These are phyloP conservation scores for Parasitella parasitica DNA, from an alignment of 371 early-diverging fungal species.

Conservation along the genomic window DNA sequence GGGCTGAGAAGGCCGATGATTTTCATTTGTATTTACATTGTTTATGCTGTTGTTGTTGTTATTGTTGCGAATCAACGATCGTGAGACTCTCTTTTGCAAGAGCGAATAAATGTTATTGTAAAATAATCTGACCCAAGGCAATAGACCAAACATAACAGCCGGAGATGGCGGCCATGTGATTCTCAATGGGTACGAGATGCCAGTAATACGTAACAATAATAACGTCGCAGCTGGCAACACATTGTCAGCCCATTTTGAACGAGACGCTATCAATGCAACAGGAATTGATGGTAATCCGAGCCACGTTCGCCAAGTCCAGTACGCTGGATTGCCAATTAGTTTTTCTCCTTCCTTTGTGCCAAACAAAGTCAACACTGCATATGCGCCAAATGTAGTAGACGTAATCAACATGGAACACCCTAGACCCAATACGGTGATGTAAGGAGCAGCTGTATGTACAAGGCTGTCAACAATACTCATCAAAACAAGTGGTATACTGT, in stretches of 20 bases:
- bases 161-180: slow-evolving; percentile 59
- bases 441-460: slow-evolving; percentile 59
- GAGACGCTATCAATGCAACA: slow-evolving; percentile 59
- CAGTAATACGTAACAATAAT: slow-evolving; percentile 25
- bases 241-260: slow-evolving; percentile 46
- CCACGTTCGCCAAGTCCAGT: slow-evolving; percentile 69
- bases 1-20: background rate
- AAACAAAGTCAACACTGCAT: slow-evolving; percentile 62
- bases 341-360: slow-evolving; percentile 60
- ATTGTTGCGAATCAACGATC: background rate
- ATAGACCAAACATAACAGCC: slow-evolving; percentile 49
- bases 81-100: slow-evolving; percentile 8
- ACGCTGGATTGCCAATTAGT: slow-evolving; percentile 53
- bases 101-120: slow-evolving; percentile 49
- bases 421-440: slow-evolving; percentile 55
- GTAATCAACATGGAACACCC: slow-evolving; percentile 55
- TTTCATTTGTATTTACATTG: background rate
- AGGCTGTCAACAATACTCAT: slow-evolving; percentile 49
- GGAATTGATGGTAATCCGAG: slow-evolving; percentile 65
- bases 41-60: background rate
- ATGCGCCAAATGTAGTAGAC: slow-evolving; percentile 61
- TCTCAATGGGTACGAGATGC: slow-evolving; percentile 35
- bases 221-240: slow-evolving; percentile 36
- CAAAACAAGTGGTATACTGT: slow-evolving; percentile 46
- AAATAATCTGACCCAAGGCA: slow-evolving; percentile 61